These are phyloP conservation scores for Niveomyces coronatus DNA, from an alignment of 2,329 filamentous ascomycete species.

Conservation along the genomic window DNA sequence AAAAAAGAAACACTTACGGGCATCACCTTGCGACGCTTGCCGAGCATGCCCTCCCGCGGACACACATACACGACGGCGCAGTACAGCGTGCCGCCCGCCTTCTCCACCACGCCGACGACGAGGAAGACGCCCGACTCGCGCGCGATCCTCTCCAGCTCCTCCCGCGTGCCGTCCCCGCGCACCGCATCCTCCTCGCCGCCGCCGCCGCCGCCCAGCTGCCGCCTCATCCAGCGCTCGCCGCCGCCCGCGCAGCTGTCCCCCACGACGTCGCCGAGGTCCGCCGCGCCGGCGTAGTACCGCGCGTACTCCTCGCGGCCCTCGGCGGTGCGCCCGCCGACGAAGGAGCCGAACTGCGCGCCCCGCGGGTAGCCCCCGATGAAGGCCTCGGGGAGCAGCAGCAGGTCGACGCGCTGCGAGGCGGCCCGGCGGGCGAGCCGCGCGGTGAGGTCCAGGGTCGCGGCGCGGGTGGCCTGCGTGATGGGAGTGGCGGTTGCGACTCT, in stretches of 20 bases:
- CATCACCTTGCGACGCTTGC: slow-evolving; percentile 88
- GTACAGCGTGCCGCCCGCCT: slow-evolving; percentile 71
- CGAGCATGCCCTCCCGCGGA: slow-evolving; percentile 59
- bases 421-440: slow-evolving; percentile 53
- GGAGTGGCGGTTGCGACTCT: slow-evolving; percentile 48
- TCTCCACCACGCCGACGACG: slow-evolving; percentile 71
- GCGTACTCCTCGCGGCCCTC: slow-evolving; percentile 74
- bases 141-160: slow-evolving; percentile 68
- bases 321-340: slow-evolving; percentile 57
- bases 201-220: slow-evolving; percentile 32
- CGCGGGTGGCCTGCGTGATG: slow-evolving; percentile 35
- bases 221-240: slow-evolving; percentile 60
- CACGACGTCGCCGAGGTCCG: slow-evolving; percentile 74
- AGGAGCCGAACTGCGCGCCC: slow-evolving; percentile 65
- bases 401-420: slow-evolving; percentile 43
- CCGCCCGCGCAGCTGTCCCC: slow-evolving; percentile 50
- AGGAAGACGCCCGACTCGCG: slow-evolving; percentile 72
- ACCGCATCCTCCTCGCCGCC: slow-evolving; percentile 17
- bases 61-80: slow-evolving; percentile 77
- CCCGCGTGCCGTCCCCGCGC: slow-evolving; percentile 55
- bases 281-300: slow-evolving; percentile 64
- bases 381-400: slow-evolving; percentile 85
- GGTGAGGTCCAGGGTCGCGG: slow-evolving; percentile 56
- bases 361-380: slow-evolving; percentile 88
- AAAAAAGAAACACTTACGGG: slow-evolving; percentile 45